These are phyloP conservation scores for Beauveria caledonica DNA, from an alignment of 2,329 filamentous ascomycete genomes.

Conservation along the genomic window DNA sequence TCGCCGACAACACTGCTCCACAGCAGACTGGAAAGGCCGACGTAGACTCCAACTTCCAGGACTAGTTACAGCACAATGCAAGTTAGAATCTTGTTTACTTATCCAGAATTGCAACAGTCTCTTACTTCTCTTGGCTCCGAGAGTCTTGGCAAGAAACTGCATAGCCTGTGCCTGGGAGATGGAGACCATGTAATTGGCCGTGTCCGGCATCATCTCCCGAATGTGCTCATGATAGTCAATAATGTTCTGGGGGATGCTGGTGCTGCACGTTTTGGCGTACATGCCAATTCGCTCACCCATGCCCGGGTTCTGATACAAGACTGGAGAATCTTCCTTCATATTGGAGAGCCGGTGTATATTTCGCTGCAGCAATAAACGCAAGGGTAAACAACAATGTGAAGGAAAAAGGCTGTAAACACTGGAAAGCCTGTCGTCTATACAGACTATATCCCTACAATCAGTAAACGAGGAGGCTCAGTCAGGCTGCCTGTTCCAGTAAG, in stretches of 20 bases:
- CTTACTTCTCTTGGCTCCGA: not conserved
- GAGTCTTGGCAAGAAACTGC: not conserved
- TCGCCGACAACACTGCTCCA: conserved; percentile 31
- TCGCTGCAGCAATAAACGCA: too few species aligned
- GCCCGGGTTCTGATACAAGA: not conserved
- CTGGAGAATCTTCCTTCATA: not conserved
- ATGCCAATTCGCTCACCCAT: not conserved
- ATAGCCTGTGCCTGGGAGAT: not conserved
- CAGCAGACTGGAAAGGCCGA: conserved; percentile 30
- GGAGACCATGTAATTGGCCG: not conserved
- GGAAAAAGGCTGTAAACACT: too few species aligned
- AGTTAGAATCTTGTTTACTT: not conserved
- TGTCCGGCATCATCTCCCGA: not conserved
- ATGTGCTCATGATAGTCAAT: not conserved
- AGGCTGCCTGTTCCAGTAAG: too few species aligned
- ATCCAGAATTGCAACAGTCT: not conserved
- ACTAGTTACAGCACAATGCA: conserved; percentile 22
- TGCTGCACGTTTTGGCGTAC: not conserved
- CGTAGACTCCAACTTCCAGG: conserved; percentile 32
- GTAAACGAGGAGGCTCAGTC: too few species aligned
- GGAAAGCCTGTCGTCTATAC: too few species aligned
- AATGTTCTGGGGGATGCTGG: not conserved
- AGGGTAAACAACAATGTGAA: too few species aligned
- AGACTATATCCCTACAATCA: too few species aligned
- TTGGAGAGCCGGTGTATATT: not conserved